phyloP scores from a whole-genome alignment of 768 basidiomycete genomes.

The Suillus placidus region DNA sequence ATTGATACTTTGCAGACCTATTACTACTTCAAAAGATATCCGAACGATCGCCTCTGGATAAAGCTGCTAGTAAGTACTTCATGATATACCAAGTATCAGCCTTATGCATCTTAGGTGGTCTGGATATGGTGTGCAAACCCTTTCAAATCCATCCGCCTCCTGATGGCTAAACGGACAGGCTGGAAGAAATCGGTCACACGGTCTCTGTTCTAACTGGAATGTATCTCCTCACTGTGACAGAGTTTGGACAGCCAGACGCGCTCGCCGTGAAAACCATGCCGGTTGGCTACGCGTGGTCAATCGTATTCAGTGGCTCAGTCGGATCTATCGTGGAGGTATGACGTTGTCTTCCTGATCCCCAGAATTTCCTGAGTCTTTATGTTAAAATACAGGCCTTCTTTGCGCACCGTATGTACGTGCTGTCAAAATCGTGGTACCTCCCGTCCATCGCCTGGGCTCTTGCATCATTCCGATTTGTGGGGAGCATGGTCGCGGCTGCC shows the following conservation, averaged over 20 bases:
- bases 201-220: slow-evolving; percentile 23
- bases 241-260: slow-evolving; percentile 22
- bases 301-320: slow-evolving; percentile 30
- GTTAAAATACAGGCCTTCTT: slow-evolving; percentile 22
- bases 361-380: background rate
- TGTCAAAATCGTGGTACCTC: slow-evolving; percentile 17
- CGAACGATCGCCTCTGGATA: slow-evolving; percentile 22
- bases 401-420: slow-evolving; percentile 24
- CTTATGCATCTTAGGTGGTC: slow-evolving; percentile 5
- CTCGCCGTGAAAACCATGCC: slow-evolving; percentile 18
- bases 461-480: slow-evolving; percentile 19
- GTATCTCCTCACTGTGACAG: slow-evolving; percentile 26
- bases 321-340: slow-evolving; percentile 24
- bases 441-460: slow-evolving; percentile 20
- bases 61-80: slow-evolving; percentile 22
- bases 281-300: slow-evolving; percentile 19
- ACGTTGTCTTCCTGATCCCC: background rate
- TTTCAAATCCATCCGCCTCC: background rate
- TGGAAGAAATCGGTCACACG: slow-evolving; percentile 27
- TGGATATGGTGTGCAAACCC: slow-evolving; percentile 5
- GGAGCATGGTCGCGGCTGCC: slow-evolving; percentile 16
- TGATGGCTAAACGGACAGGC: background rate
- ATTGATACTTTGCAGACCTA: slow-evolving; percentile 29
- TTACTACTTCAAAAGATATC: slow-evolving; percentile 23
- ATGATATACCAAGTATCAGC: slow-evolving; percentile 12